These are phyloP conservation scores for Sesbania bispinosa DNA, from an alignment of 306 rosid genomes.

Conservation along the genomic window DNA sequence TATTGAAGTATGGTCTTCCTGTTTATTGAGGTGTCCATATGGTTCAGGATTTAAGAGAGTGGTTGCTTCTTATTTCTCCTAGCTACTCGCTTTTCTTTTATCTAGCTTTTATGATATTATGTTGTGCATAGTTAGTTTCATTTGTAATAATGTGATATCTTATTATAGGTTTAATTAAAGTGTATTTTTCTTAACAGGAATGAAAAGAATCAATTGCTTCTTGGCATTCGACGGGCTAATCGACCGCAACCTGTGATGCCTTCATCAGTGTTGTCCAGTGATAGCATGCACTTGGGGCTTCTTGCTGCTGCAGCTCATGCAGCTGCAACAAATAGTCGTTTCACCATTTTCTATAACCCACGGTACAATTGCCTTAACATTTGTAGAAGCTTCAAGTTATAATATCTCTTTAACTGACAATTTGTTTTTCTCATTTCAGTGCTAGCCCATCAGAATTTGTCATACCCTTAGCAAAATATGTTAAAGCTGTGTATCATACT, in stretches of 20 bases:
- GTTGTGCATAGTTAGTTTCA: neutral
- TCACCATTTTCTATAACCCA: conserved; percentile 94
- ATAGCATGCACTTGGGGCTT: conserved; percentile 98
- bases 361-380: conserved; percentile 52
- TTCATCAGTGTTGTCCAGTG: conserved; percentile 94
- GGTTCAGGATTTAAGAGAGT: conserved; percentile 8
- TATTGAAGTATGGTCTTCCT: neutral
- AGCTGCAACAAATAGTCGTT: conserved; percentile 93
- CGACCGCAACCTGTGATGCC: conserved; percentile 96
- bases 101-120: neutral
- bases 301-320: conserved; percentile 99
- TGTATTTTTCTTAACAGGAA: conserved; percentile 53
- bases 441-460: conserved; percentile 98
- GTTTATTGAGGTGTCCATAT: neutral
- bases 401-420: neutral
- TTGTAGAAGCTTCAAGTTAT: neutral
- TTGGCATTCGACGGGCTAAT: conserved; percentile 86
- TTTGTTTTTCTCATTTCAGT: conserved; percentile 38
- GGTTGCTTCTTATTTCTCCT: neutral
- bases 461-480: conserved; percentile 81
- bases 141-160: neutral
- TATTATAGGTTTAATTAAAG: neutral
- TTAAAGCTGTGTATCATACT: conserved; percentile 90
- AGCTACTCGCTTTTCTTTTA: neutral
- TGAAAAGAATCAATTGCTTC: conserved; percentile 88